Evolutionary conservation across 352 stramenopile species (phyloP), one percentile per base, ranked within the genome.

Genomic region (Aphanomyces invadans): DNA sequence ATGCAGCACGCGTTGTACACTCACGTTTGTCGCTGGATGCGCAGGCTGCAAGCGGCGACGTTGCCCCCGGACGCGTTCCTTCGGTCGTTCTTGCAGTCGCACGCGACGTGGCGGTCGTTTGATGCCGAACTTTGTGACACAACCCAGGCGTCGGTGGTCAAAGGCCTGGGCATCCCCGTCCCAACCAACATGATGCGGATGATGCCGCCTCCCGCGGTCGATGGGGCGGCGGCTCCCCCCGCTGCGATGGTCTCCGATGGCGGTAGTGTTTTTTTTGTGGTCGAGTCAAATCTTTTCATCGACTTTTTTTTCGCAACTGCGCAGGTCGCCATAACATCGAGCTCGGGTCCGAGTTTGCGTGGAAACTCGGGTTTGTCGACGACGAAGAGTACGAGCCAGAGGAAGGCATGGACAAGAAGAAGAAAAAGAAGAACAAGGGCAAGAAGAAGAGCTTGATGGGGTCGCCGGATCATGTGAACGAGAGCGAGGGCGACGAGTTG

Each of bases 11-110:
- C n/a, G n/a, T n/a, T n/a, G n/a, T n/a, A n/a, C n/a, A n/a, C n/a
- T n/a, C n/a, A n/a, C n/a, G n/a, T n/a, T n/a, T n/a, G n/a, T n/a
- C n/a, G n/a, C n/a, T n/a, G n/a, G n/a, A n/a, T n/a, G n/a, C n/a
- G 95, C 68, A 86, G 88, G 12, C 73, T 96, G 51, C 88, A 97
- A 66, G 87, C 89, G 31, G 86, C 88, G 45, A 90, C 86, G 23
- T 82, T 96, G 65, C 80, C 88, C 11, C 89, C 89, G 9, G 88
- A 92, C 48, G 83, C 87, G 33, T 97, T 95, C 60, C 73, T 97
- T 62, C 80, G 88, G 12, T 92, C 89, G 62, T 97, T 95, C 66
- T 75, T 97, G 48, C 79, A 90, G 69, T 95, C 85, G 60, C 87
- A 96, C 72, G 92, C 80, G 51, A 88, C 77, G 49, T 94, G 85